Conservation (phyloP, 306 rosid genomes). For the Biancaea sappan region DNA sequence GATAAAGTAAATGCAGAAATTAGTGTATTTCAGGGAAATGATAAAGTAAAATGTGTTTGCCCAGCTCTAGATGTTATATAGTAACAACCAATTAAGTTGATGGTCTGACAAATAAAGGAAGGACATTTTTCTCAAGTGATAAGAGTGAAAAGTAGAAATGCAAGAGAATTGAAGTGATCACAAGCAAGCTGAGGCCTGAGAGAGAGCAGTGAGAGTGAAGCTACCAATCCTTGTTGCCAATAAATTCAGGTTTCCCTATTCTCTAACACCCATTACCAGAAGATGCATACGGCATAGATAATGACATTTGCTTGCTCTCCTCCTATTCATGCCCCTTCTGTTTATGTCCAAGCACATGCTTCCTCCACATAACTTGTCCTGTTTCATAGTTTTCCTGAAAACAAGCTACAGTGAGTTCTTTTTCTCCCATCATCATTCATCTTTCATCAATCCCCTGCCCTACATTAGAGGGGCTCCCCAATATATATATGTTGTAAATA, state of each 20-base stretch:
- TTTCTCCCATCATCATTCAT: constrained; percentile 38
- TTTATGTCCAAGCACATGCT: constrained; percentile 71
- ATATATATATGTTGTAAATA: constrained; percentile 44
- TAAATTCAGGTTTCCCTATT: constrained; percentile 71
- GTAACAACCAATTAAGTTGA: too few species aligned
- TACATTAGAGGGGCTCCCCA: constrained; percentile 51
- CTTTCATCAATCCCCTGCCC: constrained; percentile 44
- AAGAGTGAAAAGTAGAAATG: constrained; percentile 40
- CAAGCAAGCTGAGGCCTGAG: constrained; percentile 34
- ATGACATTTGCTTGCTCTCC: constrained; percentile 67
- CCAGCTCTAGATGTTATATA: too few species aligned
- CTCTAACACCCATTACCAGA: constrained; percentile 47
- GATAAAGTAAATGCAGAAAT: not conserved
- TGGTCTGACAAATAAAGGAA: constrained; percentile 24
- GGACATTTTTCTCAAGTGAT: constrained; percentile 34
- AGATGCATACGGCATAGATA: constrained; percentile 63
- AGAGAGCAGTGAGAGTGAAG: constrained; percentile 20
- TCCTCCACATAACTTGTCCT: constrained; percentile 66
- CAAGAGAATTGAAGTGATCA: constrained; percentile 46
- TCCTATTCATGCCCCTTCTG: constrained; percentile 60
- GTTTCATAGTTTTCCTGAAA: constrained; percentile 53
- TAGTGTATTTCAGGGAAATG: not conserved
- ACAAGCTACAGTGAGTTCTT: constrained; percentile 35
- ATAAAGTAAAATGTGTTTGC: not conserved
- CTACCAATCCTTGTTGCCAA: constrained; percentile 34